Base-by-base conservation (phyloP, 2,329 filamentous ascomycete genomes). In the Fusarium guadeloupense region DNA sequence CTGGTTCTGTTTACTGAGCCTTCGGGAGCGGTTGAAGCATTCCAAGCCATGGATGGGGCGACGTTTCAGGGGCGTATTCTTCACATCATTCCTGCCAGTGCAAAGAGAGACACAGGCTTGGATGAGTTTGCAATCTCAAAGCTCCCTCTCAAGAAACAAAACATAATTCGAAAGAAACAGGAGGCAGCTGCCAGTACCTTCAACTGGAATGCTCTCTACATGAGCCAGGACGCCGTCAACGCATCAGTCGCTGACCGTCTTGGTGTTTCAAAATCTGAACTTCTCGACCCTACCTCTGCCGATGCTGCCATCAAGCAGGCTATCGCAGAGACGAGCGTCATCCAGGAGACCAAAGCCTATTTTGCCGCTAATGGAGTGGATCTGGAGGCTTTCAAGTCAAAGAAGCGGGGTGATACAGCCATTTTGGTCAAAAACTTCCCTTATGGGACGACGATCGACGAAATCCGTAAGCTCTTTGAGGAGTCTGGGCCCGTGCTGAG, bases 171-270 rank as follows among this genome's bases (percentile, higher is more conserved):
- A 73, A 91, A 90, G 70, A 96, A 91, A 77, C 84, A 89, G 43
- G 89, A 94, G 69, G 91, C 93, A 19, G 84, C 90, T 9, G 89
- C 88, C 25, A 87, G 85, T 42, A 87, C 85, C 2, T 98, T 98
- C 78, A 97, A 94, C 74, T 99, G 95, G 95, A 99, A 99, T 80
- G 94, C 93, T n/a, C 81, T 99, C n/a, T 99, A 95, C 76, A 96
- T 99, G 91, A 97, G 90, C 76, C 90, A 92, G 78, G 93, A 99
- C 79, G 92, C 95, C 44, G 93, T 99, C 46, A 93, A 97, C 77
- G 88, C 91, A 42, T 96, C 93, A 6, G 87, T 97, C 59, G 92
- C 95, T 41, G 87, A 89, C 71, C 89, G 93, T 48, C 83, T 99
- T 53, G 93, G 94, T 40, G 86, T 99, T 53, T 89, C 90, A 50